Base-by-base conservation (phyloP, 75 land plant genomes). In the Cunninghamia lanceolata region DNA sequence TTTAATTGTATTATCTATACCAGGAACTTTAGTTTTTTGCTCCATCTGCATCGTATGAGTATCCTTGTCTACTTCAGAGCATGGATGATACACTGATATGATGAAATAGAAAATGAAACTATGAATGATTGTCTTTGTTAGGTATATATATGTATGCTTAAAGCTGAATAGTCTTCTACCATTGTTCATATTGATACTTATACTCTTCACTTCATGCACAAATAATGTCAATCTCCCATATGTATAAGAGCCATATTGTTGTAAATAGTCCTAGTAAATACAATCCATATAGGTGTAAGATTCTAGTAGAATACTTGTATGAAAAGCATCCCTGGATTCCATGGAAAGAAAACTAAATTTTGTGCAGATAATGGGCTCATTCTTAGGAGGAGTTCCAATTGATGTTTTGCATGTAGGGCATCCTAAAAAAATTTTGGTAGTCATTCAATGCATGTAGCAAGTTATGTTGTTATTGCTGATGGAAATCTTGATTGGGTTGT, bases 371-470 rank as follows among this genome's bases (percentile, higher is more conserved):
- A 28, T 63, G 28, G 68, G 30, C 28, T 5, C 68, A 25, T 28
- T 63, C 68, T 21, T 28, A 63, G n/a, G 68, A 82, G 35, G 83
- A 30, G 53, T 5, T 82, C 53, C 83, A 82, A 43, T 82, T 45
- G n/a, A 43, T 82, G n/a, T 82, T 43, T 30, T 82, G 32, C 28
- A 82, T 43, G 35, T 46, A 82, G 54, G 54, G 83, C n/a, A 82
- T 9, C 46, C 83, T 82, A n/a, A n/a, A n/a, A 1, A 82, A 46
- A 82, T 82, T 82, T n/a, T 47, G 83, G 32, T 35, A 40, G 17
- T 82, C 83, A 82, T 32, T 47, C 53, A 82, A 47, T 47, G 35
- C 35, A n/a, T 28, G n/a, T 10, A 82, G 32, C 5, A 47, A 47
- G 53, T 82, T 47, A 35, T 82, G 83, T 52, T 82, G 53, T 9